These are phyloP conservation scores for Backusella sp. DNA, from an alignment of 192 early-diverging fungal species.

Conservation along the genomic window DNA sequence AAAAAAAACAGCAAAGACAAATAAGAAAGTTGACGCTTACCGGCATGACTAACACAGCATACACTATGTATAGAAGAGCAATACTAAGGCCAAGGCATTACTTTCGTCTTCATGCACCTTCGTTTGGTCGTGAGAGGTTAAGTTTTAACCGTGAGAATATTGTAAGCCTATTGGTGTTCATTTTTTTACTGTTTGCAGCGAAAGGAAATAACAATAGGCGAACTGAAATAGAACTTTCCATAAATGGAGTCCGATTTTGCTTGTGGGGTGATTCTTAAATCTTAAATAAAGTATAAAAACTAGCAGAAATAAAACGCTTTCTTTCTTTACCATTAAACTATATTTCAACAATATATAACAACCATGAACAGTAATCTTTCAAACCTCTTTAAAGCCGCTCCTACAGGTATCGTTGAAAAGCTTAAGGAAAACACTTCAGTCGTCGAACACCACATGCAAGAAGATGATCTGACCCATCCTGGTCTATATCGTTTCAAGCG, in stretches of 20 bases:
- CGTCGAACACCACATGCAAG: conserved; percentile 1
- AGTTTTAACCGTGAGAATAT: not conserved
- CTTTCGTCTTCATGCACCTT: not conserved
- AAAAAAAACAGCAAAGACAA: no score
- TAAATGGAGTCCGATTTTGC: not conserved
- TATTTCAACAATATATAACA: not conserved
- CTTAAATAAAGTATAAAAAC: conserved; percentile 5
- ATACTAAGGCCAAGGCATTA: no score
- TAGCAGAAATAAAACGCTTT: not conserved
- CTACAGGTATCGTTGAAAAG: not conserved
- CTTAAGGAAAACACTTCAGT: not conserved
- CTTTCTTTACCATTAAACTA: not conserved
- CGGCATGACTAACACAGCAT: no score
- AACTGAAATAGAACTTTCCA: not conserved
- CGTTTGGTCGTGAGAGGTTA: not conserved
- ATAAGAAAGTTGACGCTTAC: no score
- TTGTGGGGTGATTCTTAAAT: conserved; percentile 10
- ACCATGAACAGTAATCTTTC: not conserved
- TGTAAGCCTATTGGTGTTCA: not conserved
- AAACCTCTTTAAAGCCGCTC: not conserved
- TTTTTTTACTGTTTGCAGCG: not conserved
- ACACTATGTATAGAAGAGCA: no score
- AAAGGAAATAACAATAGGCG: not conserved
- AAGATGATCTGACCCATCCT: conserved; percentile 14
- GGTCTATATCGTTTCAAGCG: not conserved